Conservation (phyloP, 2,329 filamentous ascomycete genomes). For the Phyllosticta ampelicida region DNA sequence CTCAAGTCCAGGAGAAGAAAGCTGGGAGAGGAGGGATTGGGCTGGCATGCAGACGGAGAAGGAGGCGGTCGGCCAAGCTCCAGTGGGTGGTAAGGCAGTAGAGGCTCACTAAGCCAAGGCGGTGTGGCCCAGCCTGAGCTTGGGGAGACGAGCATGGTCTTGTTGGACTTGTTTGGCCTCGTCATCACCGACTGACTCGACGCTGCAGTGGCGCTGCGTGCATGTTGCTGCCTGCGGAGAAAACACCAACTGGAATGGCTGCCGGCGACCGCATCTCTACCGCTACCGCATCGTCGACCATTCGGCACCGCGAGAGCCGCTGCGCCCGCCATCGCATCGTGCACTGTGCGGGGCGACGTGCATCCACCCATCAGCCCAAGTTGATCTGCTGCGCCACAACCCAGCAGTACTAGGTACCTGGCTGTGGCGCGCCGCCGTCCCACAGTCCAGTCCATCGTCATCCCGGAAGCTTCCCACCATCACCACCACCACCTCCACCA, state of each 20-base stretch:
- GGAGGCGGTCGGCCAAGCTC: neutral
- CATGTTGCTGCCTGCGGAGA: neutral
- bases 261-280: no score
- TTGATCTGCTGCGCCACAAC: neutral
- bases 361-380: neutral
- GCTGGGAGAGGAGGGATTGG: slow-evolving; percentile 4
- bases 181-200: no score
- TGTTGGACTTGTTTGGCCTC: neutral
- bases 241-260: no score
- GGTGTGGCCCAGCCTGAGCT: neutral
- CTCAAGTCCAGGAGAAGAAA: neutral
- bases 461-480: neutral
- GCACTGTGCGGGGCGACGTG: neutral
- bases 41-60: slow-evolving; percentile 1
- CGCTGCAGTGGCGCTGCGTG: neutral
- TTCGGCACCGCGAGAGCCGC: neutral
- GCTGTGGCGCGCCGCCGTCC: neutral
- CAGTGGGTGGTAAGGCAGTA: neutral
- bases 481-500: neutral
- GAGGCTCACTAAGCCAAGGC: neutral
- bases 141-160: no score
- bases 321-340: neutral
- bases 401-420: no score
- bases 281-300: neutral
- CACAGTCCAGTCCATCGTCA: neutral